Base-by-base conservation (phyloP, 2,329 filamentous ascomycete species). In the Trichoderma atroviride region DNA sequence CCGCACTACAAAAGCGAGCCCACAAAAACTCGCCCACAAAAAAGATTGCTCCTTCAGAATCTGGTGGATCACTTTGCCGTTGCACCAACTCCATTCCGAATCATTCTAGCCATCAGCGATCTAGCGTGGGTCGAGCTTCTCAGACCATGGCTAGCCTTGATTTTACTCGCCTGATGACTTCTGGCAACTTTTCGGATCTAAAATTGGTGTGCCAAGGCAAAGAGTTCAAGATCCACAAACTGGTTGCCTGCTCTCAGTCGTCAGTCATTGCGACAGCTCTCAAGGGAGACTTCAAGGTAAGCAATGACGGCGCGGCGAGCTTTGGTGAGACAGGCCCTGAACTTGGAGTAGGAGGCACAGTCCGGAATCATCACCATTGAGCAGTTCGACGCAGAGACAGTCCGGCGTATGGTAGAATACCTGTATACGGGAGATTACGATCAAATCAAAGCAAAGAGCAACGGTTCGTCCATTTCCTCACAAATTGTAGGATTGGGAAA, bases 141-240 rank as follows among this genome's bases (percentile, higher is more conserved):
- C 16, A 52, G 55, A 33, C 27, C 50, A 69, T 58, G 60, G 19
- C 24, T 5, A 5, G 50, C 27, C 35, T 70, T 19, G 24, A 70
- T 27, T 63, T 68, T 22, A 35, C 43, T 22, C 35, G 16, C 4
- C 11, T 72, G 27, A 62, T 73, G 68, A 37, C 29, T 3, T 71
- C 72, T 0, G 74, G 71, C 0, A 52, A 71, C 7, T 75, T 69
- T 60, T 74, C 72, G 6, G 74, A 76, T 37, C n/a, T 74, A 29
- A 73, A 31, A 1, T 43, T 76, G 4, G 22, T 57, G 2, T 76
- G 74, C n/a, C 22, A 69, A 3, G 73, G 64, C 2, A 56, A 64
- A 4, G 35, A 71, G 14, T 75, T 75, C 50, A 70, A 69, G 4
- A 66, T 76, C 1, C 74, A 76, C 57, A 75, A 74, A 24, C 37